These are phyloP conservation scores for Beta lomatogona DNA, from an alignment of 179 eudicot genomes.

Conservation along the genomic window DNA sequence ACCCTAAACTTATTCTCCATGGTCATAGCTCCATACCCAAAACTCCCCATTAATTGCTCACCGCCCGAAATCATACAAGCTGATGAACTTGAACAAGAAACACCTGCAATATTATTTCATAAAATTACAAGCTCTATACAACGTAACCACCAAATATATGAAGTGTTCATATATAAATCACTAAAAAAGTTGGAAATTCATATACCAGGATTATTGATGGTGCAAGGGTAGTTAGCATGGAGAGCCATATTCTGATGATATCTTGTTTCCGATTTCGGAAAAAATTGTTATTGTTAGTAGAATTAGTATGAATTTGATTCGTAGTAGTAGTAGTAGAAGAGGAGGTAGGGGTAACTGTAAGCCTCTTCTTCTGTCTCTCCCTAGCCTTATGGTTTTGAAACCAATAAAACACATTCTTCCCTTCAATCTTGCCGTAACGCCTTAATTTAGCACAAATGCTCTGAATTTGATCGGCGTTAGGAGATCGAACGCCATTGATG, in stretches of 20 bases:
- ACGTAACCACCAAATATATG: no score
- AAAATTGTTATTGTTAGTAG: not conserved
- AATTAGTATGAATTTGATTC: slow-evolving; percentile 9
- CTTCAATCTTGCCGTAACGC: slow-evolving; percentile 94
- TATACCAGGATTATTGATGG: slow-evolving; percentile 30
- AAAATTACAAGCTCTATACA: not conserved
- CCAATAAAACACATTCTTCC: slow-evolving; percentile 97
- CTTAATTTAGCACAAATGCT: slow-evolving; percentile 76
- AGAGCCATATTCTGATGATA: slow-evolving; percentile 10
- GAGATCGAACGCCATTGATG: slow-evolving; percentile 86
- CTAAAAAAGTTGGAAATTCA: no score
- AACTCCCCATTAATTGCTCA: slow-evolving; percentile 58
- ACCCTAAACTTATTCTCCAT: slow-evolving; percentile 85
- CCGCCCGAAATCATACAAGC: slow-evolving; percentile 50
- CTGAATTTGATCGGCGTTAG: slow-evolving; percentile 88
- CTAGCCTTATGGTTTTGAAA: slow-evolving; percentile 97
- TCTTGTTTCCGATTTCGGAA: slow-evolving; percentile 31
- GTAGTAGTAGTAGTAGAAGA: not conserved
- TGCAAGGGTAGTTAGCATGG: slow-evolving; percentile 34
- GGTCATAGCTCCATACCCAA: slow-evolving; percentile 69
- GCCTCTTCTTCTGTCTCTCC: slow-evolving; percentile 90
- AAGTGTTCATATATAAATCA: no score
- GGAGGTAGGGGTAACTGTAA: slow-evolving; percentile 32
- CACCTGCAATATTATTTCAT: slow-evolving; percentile 38
- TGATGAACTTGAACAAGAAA: slow-evolving; percentile 44